Percentiles rank a stretch among this genome's conserved stretches.
These are phyloP conservation scores for Citrus hindsii DNA, from an alignment of 345 rosid genomes.

Conservation along the genomic window DNA sequence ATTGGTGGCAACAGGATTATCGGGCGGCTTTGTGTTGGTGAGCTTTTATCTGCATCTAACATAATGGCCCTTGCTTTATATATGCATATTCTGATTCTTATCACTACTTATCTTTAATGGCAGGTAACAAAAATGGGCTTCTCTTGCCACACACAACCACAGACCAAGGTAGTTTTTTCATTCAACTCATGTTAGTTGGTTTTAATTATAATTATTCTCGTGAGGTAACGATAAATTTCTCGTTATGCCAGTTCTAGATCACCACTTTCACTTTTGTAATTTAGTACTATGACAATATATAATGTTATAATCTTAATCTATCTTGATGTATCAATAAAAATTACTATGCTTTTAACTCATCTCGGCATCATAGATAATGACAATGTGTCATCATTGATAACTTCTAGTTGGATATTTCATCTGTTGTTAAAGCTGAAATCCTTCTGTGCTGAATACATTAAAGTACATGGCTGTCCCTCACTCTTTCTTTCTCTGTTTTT, in stretches of 20 bases:
- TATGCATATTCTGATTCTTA: neutral
- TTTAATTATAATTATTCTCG: neutral
- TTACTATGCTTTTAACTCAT: neutral
- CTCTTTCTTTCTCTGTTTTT: neutral
- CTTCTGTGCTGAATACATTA: too few relatives aligned
- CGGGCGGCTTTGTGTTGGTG: conserved; percentile 91
- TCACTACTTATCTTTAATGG: conserved; percentile 5
- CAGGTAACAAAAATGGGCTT: conserved; percentile 95
- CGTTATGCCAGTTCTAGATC: neutral
- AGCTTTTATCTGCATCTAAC: neutral
- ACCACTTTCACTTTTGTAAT: neutral
- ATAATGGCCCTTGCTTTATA: neutral
- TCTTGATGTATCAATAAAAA: neutral
- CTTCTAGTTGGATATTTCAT: too few relatives aligned
- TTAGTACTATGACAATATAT: neutral
- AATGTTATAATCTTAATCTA: neutral
- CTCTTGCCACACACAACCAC: conserved; percentile 92
- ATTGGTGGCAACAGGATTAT: conserved; percentile 79
- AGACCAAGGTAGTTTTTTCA: conserved; percentile 70
- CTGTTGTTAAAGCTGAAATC: too few relatives aligned
- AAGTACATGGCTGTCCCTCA: neutral
- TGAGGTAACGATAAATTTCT: neutral
- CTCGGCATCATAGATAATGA: neutral
- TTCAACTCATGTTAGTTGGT: neutral
- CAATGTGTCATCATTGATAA: neutral